Evolutionary conservation across 2,329 filamentous ascomycete genomes (phyloP).

Genomic region (Xylaria sp.): DNA sequence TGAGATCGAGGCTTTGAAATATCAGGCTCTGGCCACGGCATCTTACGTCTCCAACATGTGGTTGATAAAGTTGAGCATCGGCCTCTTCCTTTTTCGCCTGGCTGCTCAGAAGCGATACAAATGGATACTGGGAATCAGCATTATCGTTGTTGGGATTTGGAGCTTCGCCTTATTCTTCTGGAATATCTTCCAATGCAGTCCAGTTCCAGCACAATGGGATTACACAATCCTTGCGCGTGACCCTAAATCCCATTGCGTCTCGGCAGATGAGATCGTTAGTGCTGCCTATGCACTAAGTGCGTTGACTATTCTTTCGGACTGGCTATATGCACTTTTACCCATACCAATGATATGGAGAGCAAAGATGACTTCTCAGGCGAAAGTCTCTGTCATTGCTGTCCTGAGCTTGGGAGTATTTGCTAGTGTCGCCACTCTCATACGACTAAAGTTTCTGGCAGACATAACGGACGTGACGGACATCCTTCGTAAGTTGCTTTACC

Average conservation of each 20-base stretch:
- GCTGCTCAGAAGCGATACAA: constrained; percentile 59
- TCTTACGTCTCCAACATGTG: constrained; percentile 66
- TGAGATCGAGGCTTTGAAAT: constrained; percentile 62
- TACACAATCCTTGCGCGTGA: constrained; percentile 55
- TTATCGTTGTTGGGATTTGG: constrained; percentile 60
- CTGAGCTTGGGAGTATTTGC: constrained; percentile 65
- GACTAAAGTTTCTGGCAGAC: constrained; percentile 60
- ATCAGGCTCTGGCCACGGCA: constrained; percentile 63
- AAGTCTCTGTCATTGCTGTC: constrained; percentile 62
- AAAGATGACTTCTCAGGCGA: constrained; percentile 64
- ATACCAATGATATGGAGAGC: constrained; percentile 66
- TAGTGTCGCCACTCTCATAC: constrained; percentile 64
- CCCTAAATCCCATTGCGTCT: constrained; percentile 56
- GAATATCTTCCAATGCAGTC: constrained; percentile 60
- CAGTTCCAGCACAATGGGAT: constrained; percentile 64
- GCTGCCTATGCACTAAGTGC: constrained; percentile 64
- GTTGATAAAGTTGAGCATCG: constrained; percentile 67
- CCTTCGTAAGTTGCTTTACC: constrained; percentile 56
- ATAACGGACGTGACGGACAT: constrained; percentile 59
- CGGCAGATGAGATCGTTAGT: constrained; percentile 56
- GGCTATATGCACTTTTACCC: constrained; percentile 64
- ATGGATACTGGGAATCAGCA: constrained; percentile 59
- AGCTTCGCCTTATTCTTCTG: constrained; percentile 62
- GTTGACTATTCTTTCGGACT: constrained; percentile 65
- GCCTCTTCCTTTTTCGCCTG: constrained; percentile 62